Conservation (phyloP, 2,329 filamentous ascomycete genomes). For the Diplodia intermedia region DNA sequence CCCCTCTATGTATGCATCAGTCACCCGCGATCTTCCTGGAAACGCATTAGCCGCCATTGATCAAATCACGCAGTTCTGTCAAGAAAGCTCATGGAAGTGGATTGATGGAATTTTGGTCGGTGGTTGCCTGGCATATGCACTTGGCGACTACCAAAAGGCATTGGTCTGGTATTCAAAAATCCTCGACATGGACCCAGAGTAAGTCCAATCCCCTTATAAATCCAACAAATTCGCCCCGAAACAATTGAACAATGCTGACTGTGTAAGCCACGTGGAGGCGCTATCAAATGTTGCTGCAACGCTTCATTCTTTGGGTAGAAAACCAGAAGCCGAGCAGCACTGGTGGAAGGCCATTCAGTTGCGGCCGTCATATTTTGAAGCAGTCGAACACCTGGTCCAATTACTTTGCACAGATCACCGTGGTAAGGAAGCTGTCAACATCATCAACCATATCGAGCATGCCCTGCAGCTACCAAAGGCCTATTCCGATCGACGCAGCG, state of each 20-base stretch:
- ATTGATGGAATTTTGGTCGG: slow-evolving; percentile 90
- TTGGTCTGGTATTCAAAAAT: slow-evolving; percentile 76
- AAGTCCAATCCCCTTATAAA: slow-evolving; percentile 40
- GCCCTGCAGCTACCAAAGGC: slow-evolving; percentile 63
- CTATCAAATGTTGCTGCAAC: slow-evolving; percentile 93
- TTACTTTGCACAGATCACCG: slow-evolving; percentile 82
- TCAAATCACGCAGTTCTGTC: slow-evolving; percentile 46
- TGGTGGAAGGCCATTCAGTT: slow-evolving; percentile 86
- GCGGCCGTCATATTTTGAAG: slow-evolving; percentile 89
- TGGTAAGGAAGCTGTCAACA: slow-evolving; percentile 81
- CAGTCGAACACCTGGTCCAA: slow-evolving; percentile 91
- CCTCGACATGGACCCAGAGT: slow-evolving; percentile 64
- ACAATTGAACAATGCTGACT: slow-evolving; percentile 34
- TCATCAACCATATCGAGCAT: slow-evolving; percentile 85
- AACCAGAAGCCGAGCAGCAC: slow-evolving; percentile 81
- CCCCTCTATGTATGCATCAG: slow-evolving; percentile 9
- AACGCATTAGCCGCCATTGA: slow-evolving; percentile 48
- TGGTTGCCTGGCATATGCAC: slow-evolving; percentile 88
- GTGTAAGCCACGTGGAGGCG: slow-evolving; percentile 82
- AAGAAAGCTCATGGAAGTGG: slow-evolving; percentile 65
- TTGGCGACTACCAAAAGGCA: slow-evolving; percentile 82
- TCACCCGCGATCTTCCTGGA: slow-evolving; percentile 11
- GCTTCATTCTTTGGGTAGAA: slow-evolving; percentile 80
- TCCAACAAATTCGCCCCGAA: too few relatives aligned
- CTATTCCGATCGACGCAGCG: slow-evolving; percentile 60